Evolutionary conservation across 2,329 filamentous ascomycete species (phyloP).

Genomic region (Cercospora sesami): DNA sequence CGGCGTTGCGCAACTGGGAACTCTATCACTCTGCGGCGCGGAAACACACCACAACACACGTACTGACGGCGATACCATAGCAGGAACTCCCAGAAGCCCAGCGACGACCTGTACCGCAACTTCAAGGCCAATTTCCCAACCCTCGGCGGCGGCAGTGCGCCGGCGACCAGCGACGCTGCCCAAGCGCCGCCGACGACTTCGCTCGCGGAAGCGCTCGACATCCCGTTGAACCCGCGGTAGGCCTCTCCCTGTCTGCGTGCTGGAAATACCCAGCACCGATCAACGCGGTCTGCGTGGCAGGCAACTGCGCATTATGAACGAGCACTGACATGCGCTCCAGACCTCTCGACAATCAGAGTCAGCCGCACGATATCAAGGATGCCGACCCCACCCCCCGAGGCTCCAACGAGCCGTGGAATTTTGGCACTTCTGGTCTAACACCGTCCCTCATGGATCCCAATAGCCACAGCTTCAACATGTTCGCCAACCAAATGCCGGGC

Average conservation of each 20-base stretch:
- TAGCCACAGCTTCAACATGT: slow-evolving; percentile 75
- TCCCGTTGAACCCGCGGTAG: slow-evolving; percentile 48
- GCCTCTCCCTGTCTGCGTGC: slow-evolving; percentile 32
- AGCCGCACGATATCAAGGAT: slow-evolving; percentile 59
- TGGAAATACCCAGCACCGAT: slow-evolving; percentile 19
- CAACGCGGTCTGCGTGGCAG: slow-evolving; percentile 27
- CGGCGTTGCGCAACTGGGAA: slow-evolving; percentile 29
- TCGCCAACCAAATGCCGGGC: slow-evolving; percentile 75
- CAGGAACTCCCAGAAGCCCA: slow-evolving; percentile 75
- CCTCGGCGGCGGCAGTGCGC: slow-evolving; percentile 49
- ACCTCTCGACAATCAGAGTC: slow-evolving; percentile 25
- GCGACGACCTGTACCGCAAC: slow-evolving; percentile 76
- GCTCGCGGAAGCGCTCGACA: slow-evolving; percentile 49
- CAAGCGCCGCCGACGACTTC: slow-evolving; percentile 44
- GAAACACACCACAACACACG: not conserved
- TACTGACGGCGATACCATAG: slow-evolving; percentile 25
- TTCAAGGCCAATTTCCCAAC: slow-evolving; percentile 84
- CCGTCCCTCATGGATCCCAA: slow-evolving; percentile 85
- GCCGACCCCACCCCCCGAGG: slow-evolving; percentile 80
- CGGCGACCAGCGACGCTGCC: slow-evolving; percentile 43
- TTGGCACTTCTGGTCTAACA: slow-evolving; percentile 60
- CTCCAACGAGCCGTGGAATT: slow-evolving; percentile 75
- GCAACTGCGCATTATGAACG: slow-evolving; percentile 20
- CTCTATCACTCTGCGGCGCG: slow-evolving; percentile 21
- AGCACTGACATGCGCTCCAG: slow-evolving; percentile 30